Conservation (phyloP, 257 asterid species). For the Solanum gandarillasii region DNA sequence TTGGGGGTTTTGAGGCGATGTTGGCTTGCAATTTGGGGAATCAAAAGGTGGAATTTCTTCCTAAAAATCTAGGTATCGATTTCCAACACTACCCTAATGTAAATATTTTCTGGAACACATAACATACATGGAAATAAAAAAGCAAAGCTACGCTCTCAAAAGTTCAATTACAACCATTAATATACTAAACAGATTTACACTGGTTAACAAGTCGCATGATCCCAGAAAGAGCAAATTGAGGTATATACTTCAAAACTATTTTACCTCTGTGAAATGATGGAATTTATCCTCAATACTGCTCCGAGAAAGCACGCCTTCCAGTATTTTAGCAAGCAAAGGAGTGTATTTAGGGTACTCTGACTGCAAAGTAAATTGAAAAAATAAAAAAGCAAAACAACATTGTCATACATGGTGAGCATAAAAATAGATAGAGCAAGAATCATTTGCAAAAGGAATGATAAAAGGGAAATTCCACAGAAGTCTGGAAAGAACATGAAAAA, state of each 20-base stretch:
- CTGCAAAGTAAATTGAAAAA: conserved; percentile 28
- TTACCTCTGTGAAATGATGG: conserved; percentile 71
- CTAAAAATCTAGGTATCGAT: background rate
- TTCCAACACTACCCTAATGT: background rate
- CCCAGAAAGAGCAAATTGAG: background rate
- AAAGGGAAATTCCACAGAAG: background rate
- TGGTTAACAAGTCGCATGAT: background rate
- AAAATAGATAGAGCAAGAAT: background rate
- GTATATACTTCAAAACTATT: background rate
- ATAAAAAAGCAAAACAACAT: background rate
- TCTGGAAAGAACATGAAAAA: background rate
- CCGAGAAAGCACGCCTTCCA: conserved; percentile 66
- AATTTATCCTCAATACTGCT: conserved; percentile 48
- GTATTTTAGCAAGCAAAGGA: conserved; percentile 79
- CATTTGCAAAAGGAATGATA: background rate
- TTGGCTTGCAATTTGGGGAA: background rate
- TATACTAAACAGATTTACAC: background rate
- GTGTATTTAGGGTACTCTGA: conserved; percentile 81
- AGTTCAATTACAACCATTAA: background rate
- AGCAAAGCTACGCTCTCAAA: background rate
- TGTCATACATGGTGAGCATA: background rate
- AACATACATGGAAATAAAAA: background rate
- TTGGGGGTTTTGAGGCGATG: background rate
- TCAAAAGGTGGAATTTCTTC: background rate
- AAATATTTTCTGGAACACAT: background rate